Evolutionary conservation across 257 asterid species (phyloP), one percentile per base, ranked within the genome.

Genomic region (Nicotiana undulata): DNA sequence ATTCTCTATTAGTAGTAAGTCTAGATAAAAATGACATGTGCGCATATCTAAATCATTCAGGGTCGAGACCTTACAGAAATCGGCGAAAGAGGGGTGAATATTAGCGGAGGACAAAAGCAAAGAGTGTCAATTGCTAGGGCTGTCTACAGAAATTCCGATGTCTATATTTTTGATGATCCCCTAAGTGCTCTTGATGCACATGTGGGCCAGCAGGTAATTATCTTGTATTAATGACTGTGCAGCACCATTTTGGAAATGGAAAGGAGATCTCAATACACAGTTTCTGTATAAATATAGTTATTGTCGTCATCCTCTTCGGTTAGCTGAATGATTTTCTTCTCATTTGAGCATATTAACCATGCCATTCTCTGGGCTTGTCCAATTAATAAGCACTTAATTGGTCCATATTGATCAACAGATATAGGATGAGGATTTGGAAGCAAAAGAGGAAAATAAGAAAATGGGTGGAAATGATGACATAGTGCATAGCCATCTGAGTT

Each of bases 101-200:
- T 94, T 80, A 94, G 98, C 72, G 98, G 97, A 80, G 98, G 98
- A 65, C 98, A 94, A 87, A 94, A 91, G 87, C 98, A 94, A 82
- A 89, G 98, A 90, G 93, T 94, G 84, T 93, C 98, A 16, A 88
- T 94, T 93, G 98, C 98, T 51, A 88, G 98, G 86, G 98, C 98
- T 64, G 94, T 94, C 66, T 94, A 94, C 87, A 89, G 95, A 22
- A 77, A 89, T 83, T 90, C 98, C 5, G 98, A 94, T 91, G 92
- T 94, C 61, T 94, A 90, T 86, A 86, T 94, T 79, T 94, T 94
- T 82, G 98, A 94, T 76, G 98, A 94, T 85, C 97, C 98, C 15
- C 87, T 94, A 76, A 91, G 97, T 72, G 98, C 98, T 74, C 93
- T 94, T 29, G 98, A 94, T 80, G 97, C 97, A 63, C 91, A 91